Evolutionary conservation across 2,329 filamentous ascomycete species (phyloP).

Genomic region (Aspergillus pseudonomiae): DNA sequence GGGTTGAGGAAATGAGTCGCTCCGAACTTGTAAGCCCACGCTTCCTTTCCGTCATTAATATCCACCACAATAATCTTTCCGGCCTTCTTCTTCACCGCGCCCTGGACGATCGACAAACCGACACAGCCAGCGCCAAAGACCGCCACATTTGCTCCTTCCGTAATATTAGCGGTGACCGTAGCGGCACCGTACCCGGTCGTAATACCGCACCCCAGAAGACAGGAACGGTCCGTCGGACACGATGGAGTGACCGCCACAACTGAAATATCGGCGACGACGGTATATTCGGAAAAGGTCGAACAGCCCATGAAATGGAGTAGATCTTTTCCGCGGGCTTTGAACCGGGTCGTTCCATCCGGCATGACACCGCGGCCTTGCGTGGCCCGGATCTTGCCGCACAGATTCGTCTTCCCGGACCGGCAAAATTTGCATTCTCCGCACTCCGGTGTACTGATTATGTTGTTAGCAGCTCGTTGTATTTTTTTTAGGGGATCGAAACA

Average conservation of each 20-base stretch:
- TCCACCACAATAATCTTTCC: conserved; percentile 66
- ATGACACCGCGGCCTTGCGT: conserved; percentile 96
- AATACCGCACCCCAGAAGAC: conserved; percentile 95
- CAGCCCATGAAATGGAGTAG: conserved; percentile 99
- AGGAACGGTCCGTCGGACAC: conserved; percentile 93
- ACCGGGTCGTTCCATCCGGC: conserved; percentile 94
- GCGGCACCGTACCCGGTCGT: conserved; percentile 98
- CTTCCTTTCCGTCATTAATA: conserved; percentile 87
- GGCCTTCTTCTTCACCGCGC: conserved; percentile 81
- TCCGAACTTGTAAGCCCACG: conserved; percentile 91
- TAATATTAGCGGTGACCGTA: conserved; percentile 86
- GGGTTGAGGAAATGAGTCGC: conserved; percentile 99
- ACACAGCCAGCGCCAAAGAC: conserved; percentile 97
- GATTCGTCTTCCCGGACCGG: conserved; percentile 98
- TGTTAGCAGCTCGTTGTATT: background rate
- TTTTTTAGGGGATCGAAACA: conserved; percentile 29
- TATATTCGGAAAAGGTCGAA: conserved; percentile 98
- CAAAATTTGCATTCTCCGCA: conserved; percentile 99
- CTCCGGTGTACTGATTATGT: conserved; percentile 76
- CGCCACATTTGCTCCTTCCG: conserved; percentile 85
- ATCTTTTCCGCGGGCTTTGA: conserved; percentile 92
- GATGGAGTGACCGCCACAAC: conserved; percentile 90
- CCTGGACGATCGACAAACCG: conserved; percentile 92
- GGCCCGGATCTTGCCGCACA: conserved; percentile 97
- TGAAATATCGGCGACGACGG: conserved; percentile 96